These are phyloP conservation scores for Suillus alpinus DNA, from an alignment of 768 basidiomycete genomes.

Conservation along the genomic window DNA sequence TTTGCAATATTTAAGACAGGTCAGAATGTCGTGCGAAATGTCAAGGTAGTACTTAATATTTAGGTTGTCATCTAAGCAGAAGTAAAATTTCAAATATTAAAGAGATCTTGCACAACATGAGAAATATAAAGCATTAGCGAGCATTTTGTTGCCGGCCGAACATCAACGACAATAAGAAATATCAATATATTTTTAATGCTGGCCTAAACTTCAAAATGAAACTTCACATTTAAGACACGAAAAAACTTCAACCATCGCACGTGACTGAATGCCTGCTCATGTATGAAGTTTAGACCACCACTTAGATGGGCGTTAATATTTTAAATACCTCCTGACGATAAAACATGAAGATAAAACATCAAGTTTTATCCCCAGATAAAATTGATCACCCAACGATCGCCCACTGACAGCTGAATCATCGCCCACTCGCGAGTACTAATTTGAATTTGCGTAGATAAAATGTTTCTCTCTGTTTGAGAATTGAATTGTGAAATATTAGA, in stretches of 20 bases:
- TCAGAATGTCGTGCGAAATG: no score
- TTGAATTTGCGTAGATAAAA: no score
- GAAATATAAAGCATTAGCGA: background rate
- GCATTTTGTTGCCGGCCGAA: background rate
- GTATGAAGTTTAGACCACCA: conserved; percentile 1
- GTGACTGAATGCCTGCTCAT: background rate
- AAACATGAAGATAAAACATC: background rate
- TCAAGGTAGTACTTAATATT: no score
- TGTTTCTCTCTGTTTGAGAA: no score
- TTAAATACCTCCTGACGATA: background rate
- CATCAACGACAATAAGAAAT: background rate
- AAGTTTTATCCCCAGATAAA: background rate
- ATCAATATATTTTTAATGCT: background rate
- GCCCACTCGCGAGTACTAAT: background rate
- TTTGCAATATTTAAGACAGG: no score
- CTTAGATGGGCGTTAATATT: background rate
- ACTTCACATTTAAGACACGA: background rate
- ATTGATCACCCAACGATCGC: background rate
- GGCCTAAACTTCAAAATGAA: background rate
- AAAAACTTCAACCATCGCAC: background rate
- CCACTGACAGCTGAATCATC: background rate
- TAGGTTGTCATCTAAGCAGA: no score
- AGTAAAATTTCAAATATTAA: no score
- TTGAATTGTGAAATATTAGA: no score
- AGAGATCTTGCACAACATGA: no score